These are phyloP conservation scores for Yueomyces sp. DNA, from an alignment of 805 yeast species.

Conservation along the genomic window DNA sequence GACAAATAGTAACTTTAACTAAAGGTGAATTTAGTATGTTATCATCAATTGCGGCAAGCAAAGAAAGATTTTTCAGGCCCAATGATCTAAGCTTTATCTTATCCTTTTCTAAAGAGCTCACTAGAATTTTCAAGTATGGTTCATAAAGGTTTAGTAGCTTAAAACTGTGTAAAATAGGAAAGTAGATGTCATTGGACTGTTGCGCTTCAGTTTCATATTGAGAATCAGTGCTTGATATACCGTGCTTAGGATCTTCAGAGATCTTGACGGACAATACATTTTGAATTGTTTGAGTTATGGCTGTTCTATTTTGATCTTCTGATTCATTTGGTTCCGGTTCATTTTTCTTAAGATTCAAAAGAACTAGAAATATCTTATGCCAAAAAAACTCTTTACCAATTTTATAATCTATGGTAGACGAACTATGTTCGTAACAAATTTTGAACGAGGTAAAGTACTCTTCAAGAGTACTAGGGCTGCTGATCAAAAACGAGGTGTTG, in stretches of 20 bases:
- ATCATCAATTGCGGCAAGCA: slow-evolving; percentile 40
- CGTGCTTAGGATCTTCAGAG: too few species aligned
- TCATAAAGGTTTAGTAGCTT: slow-evolving; percentile 33
- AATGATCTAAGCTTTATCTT: slow-evolving; percentile 43
- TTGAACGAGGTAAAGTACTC: not conserved
- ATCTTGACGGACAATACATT: too few species aligned
- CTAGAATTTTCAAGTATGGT: slow-evolving; percentile 35
- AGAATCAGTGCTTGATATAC: not conserved
- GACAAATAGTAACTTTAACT: slow-evolving; percentile 39
- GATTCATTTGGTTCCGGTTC: too few species aligned
- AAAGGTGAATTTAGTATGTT: slow-evolving; percentile 34
- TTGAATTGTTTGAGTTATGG: too few species aligned
- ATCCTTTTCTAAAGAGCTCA: slow-evolving; percentile 34
- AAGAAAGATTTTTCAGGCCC: slow-evolving; percentile 51
- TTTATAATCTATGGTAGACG: not conserved
- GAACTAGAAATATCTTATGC: slow-evolving; percentile 7
- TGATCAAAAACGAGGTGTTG: slow-evolving; percentile 12
- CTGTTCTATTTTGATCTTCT: too few species aligned
- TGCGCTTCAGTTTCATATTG: not conserved
- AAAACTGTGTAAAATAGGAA: slow-evolving; percentile 12
- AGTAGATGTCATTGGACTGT: slow-evolving; percentile 4
- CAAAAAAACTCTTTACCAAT: slow-evolving; percentile 6
- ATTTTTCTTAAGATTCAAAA: not conserved
- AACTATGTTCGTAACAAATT: not conserved
- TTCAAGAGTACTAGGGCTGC: slow-evolving; percentile 9